These are phyloP conservation scores for Porogramme epimiltina DNA, from an alignment of 1,284 basidiomycete species.

Conservation along the genomic window DNA sequence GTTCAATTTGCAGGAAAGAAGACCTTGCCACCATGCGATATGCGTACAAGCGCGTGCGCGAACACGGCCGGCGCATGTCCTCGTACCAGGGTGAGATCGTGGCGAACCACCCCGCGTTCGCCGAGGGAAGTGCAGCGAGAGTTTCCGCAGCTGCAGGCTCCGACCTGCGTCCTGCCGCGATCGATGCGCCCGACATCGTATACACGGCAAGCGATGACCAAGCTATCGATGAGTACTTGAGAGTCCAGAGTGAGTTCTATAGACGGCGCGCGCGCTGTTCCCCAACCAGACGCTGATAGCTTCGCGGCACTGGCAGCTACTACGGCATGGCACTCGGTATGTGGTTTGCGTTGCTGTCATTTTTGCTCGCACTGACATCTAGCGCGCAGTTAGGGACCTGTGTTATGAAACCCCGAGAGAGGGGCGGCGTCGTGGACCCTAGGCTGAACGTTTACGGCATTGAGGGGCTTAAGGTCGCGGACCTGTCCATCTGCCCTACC, in stretches of 20 bases:
- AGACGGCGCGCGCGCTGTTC: too few species aligned
- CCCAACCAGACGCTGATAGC: too few species aligned
- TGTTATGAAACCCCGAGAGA: slow-evolving; percentile 61
- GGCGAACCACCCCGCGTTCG: slow-evolving; percentile 50
- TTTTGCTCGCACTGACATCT: too few species aligned
- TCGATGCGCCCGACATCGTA: slow-evolving; percentile 46
- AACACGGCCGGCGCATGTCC: slow-evolving; percentile 58
- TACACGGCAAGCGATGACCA: slow-evolving; percentile 61
- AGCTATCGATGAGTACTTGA: slow-evolving; percentile 45
- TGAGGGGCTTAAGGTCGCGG: slow-evolving; percentile 59
- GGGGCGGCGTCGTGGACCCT: slow-evolving; percentile 63
- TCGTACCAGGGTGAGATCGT: slow-evolving; percentile 55
- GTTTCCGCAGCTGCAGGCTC: slow-evolving; percentile 20
- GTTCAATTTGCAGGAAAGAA: slow-evolving; percentile 23
- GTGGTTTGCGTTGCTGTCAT: neutral
- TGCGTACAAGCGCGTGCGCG: slow-evolving; percentile 60
- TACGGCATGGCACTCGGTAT: slow-evolving; percentile 53
- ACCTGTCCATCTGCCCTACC: slow-evolving; percentile 42
- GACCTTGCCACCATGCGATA: slow-evolving; percentile 56
- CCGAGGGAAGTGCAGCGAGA: slow-evolving; percentile 44
- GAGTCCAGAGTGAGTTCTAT: slow-evolving; percentile 27
- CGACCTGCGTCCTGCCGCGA: slow-evolving; percentile 37
- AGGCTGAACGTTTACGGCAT: slow-evolving; percentile 67
- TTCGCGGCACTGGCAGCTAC: neutral
- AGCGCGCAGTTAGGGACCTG: slow-evolving; percentile 65